Conservation (phyloP, 2,329 filamentous ascomycete genomes). For the Rachicladosporium sp. region DNA sequence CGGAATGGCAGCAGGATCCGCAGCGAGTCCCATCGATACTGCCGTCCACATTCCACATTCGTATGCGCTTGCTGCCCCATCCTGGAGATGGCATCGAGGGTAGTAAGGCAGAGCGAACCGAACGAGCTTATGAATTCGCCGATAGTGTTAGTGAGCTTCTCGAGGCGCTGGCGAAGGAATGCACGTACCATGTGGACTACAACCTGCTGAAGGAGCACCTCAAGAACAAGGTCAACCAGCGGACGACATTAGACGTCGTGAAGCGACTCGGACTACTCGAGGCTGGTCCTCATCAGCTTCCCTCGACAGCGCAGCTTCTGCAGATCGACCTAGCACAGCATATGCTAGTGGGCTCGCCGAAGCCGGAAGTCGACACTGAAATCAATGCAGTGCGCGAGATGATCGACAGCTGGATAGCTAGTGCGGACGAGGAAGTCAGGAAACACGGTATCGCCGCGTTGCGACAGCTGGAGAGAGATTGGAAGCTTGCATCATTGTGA, state of each 20-base stretch:
- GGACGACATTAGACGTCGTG: too few relatives aligned
- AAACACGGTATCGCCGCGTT: constrained; percentile 1
- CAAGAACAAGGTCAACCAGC: background rate
- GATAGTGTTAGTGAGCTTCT: background rate
- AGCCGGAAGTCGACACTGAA: background rate
- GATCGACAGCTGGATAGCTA: background rate
- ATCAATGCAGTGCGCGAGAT: background rate
- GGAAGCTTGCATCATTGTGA: too few relatives aligned
- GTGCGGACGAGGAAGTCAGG: constrained; percentile 2
- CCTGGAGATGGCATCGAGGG: constrained; percentile 4
- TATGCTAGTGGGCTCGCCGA: background rate
- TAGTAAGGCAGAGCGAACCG: too few relatives aligned
- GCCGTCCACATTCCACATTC: constrained; percentile 14
- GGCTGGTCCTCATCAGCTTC: too few relatives aligned
- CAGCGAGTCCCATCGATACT: constrained; percentile 8
- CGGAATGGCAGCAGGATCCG: constrained; percentile 8
- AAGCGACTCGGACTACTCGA: too few relatives aligned
- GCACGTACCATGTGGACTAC: constrained; percentile 2
- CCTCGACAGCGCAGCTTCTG: background rate
- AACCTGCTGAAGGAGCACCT: background rate
- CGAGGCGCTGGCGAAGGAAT: background rate
- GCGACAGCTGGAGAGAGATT: background rate
- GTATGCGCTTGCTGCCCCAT: constrained; percentile 19
- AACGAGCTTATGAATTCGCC: background rate
- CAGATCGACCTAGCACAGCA: constrained; percentile 1